These are phyloP conservation scores for Wickerhamomyces alni DNA, from an alignment of 805 yeast species.

Conservation along the genomic window DNA sequence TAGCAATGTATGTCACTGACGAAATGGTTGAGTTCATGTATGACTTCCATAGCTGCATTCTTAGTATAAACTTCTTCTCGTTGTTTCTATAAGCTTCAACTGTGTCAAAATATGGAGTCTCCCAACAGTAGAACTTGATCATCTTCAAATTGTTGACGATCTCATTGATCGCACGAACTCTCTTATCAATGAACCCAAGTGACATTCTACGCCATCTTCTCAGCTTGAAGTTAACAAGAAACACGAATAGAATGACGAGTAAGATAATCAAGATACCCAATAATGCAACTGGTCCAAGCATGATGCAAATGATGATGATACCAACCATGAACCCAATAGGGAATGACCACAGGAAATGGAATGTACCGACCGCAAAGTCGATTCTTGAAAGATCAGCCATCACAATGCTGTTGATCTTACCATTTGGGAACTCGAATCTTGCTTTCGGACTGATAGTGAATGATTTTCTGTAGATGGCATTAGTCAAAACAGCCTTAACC, in stretches of 20 bases:
- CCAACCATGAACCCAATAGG: slow-evolving; percentile 61
- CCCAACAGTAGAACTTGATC: slow-evolving; percentile 92
- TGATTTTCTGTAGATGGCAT: slow-evolving; percentile 64
- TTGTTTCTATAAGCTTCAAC: slow-evolving; percentile 48
- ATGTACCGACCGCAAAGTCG: slow-evolving; percentile 68
- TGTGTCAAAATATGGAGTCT: slow-evolving; percentile 59
- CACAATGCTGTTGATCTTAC: slow-evolving; percentile 69
- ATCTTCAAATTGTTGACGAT: slow-evolving; percentile 70
- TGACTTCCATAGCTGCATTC: slow-evolving; percentile 62
- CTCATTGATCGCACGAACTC: slow-evolving; percentile 76
- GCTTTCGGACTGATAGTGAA: slow-evolving; percentile 54
- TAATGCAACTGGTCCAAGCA: slow-evolving; percentile 68
- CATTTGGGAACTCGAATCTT: slow-evolving; percentile 53
- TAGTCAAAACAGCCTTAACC: slow-evolving; percentile 63
- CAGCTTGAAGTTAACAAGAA: slow-evolving; percentile 43
- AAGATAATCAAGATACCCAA: slow-evolving; percentile 60
- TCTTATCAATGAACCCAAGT: slow-evolving; percentile 61
- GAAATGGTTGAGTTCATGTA: slow-evolving; percentile 58
- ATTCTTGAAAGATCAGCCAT: slow-evolving; percentile 80
- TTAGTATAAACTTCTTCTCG: slow-evolving; percentile 59
- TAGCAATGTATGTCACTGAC: slow-evolving; percentile 45
- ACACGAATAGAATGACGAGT: slow-evolving; percentile 34
- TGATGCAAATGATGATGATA: slow-evolving; percentile 55
- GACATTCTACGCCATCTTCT: slow-evolving; percentile 52
- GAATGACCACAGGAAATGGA: slow-evolving; percentile 57